Conservation (phyloP, 2,329 filamentous ascomycete genomes). For the Nectriaceae sp. region DNA sequence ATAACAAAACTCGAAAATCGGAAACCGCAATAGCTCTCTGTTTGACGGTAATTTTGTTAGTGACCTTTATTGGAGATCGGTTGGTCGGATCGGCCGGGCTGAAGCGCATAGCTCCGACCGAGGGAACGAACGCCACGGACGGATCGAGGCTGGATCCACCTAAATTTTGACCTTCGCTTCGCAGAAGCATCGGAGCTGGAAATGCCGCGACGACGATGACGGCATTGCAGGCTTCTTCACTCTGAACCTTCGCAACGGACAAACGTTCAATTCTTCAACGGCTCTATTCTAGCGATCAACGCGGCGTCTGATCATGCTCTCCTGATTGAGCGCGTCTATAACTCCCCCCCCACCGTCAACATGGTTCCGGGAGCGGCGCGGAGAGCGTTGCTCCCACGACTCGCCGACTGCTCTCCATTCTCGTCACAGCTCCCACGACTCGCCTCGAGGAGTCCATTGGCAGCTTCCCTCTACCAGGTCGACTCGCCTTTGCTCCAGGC, state of each 20-base stretch:
- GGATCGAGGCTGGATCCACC: slow-evolving; percentile 20
- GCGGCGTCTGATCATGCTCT: slow-evolving; percentile 33
- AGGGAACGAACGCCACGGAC: slow-evolving; percentile 14
- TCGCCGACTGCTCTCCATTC: slow-evolving; percentile 35
- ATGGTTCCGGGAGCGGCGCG: slow-evolving; percentile 54
- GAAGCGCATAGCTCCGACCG: slow-evolving; percentile 23
- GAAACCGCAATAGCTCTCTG: no score
- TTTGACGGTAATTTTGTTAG: no score
- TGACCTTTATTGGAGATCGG: slow-evolving; percentile 8
- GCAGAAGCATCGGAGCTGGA: slow-evolving; percentile 29
- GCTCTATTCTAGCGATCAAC: slow-evolving; percentile 13
- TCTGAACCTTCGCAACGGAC: slow-evolving; percentile 18
- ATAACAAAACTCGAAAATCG: no score
- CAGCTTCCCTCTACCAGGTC: slow-evolving; percentile 16
- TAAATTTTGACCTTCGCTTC: slow-evolving; percentile 19
- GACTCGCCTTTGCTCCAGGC: slow-evolving; percentile 17
- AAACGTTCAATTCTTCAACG: slow-evolving; percentile 6
- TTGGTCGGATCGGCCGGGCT: slow-evolving; percentile 20
- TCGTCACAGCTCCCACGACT: slow-evolving; percentile 25
- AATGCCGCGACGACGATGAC: slow-evolving; percentile 38
- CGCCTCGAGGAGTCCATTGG: slow-evolving; percentile 23
- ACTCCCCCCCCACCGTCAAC: slow-evolving; percentile 32
- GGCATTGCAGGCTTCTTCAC: slow-evolving; percentile 30
- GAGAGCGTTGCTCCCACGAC: slow-evolving; percentile 50
- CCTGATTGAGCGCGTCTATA: slow-evolving; percentile 21